Evolutionary conservation across 768 basidiomycete genomes (phyloP), one percentile per base, ranked within the genome.

Genomic region (Termitomyces bulborhizus): DNA sequence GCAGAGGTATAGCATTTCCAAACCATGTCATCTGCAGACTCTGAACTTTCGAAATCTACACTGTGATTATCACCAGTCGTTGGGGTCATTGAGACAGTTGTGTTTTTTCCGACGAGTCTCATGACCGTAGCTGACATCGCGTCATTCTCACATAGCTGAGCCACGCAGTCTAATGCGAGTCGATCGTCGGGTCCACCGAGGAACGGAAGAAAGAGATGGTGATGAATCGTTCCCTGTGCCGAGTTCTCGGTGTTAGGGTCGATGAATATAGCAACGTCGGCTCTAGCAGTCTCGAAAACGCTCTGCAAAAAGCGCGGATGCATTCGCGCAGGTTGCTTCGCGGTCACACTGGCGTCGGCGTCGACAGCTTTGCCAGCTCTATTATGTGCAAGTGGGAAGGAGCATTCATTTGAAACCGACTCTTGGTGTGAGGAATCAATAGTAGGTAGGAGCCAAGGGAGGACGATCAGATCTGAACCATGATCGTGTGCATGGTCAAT

Each of bases 131-230:
- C 95, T 9, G 73, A 79, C 15, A 89, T 77, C 55, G 70, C 74
- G 6, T 79, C 73, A 59, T 86, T 86, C 55, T 78, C 72, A 66
- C 90, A 95, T 24, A 96, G 72, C 69, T 95, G 94, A 13, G 86
- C 80, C 21, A 90, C 87, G 61, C 97, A 84, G 37, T 88, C 83
- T 31, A 98, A 72, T 0, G 93, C 91, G 13, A 93, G 76, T 2
- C 96, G 78, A 65, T 97, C 95, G 67, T 98, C 94, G 0, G 92
- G 88, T 0, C 96, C 96, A 27, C 96, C 95, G 66, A 93, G 89
- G 80, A 98, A 98, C 0, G 93, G 90, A 12, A 97, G 64, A 70
- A 93, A 89, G 13, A 98, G 61, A 65, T 92, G 89, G 62, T 83
- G 78, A 13, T 63, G 66, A 29, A 69, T 68, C 37, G 66, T 53